phyloP scores from a whole-genome alignment of 352 stramenopile species.

The Phytophthora constricta region DNA sequence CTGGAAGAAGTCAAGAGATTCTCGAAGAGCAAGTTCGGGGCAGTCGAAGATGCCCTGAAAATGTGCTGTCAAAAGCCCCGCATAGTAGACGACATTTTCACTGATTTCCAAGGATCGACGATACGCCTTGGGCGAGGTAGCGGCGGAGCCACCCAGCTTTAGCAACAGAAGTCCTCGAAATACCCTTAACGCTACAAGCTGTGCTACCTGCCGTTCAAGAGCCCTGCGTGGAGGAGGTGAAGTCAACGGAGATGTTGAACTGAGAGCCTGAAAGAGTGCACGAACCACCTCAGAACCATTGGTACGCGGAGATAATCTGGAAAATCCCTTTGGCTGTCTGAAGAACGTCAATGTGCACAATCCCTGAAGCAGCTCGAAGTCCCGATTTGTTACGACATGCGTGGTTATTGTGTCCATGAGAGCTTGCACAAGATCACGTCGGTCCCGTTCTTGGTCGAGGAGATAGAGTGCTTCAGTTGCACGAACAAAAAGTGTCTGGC shows the following conservation, averaged over 20 bases:
- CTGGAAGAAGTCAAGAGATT: slow-evolving; percentile 72
- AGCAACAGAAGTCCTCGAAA: slow-evolving; percentile 61
- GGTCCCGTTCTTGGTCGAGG: slow-evolving; percentile 67
- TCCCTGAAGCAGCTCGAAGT: slow-evolving; percentile 63
- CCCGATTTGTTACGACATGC: slow-evolving; percentile 44
- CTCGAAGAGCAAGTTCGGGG: slow-evolving; percentile 46
- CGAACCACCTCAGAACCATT: slow-evolving; percentile 53
- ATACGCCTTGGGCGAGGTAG: slow-evolving; percentile 37
- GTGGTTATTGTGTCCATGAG: slow-evolving; percentile 49
- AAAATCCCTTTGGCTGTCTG: slow-evolving; percentile 35
- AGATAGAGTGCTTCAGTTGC: slow-evolving; percentile 67
- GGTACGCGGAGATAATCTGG: slow-evolving; percentile 44
- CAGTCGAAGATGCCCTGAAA: slow-evolving; percentile 51
- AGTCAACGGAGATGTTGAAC: slow-evolving; percentile 8
- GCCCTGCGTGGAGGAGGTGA: slow-evolving; percentile 7
- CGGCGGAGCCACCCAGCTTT: slow-evolving; percentile 40
- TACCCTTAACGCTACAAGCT: slow-evolving; percentile 67
- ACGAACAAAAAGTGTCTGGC: slow-evolving; percentile 50
- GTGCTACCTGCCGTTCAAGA: slow-evolving; percentile 51
- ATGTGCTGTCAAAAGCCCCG: slow-evolving; percentile 59
- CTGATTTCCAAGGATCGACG: slow-evolving; percentile 35
- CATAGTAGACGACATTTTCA: slow-evolving; percentile 57
- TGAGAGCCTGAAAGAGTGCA: slow-evolving; percentile 59
- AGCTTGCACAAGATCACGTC: slow-evolving; percentile 47
- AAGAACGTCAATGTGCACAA: slow-evolving; percentile 59